Base-by-base conservation (phyloP, 345 rosid genomes). In the Citrus australasica region DNA sequence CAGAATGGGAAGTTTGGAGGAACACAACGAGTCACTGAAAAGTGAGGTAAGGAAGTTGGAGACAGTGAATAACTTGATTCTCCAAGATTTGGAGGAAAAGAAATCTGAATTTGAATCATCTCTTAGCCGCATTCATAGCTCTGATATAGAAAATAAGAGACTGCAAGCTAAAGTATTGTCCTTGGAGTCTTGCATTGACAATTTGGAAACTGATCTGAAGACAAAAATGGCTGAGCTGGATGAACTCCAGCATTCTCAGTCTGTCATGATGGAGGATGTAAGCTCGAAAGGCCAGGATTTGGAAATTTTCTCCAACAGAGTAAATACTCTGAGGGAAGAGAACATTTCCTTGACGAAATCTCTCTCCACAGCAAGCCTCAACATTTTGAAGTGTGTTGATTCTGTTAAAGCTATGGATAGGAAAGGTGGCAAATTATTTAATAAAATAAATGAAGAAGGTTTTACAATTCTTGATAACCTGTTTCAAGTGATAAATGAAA, bases 401-500 rank as follows among this genome's bases (percentile, higher is more conserved):
- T 78, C 81, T 3, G 66, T 80, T 66, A 82, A 79, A 70, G 73
- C 78, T 48, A 42, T 82, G 68, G 71, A 81, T 33, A 65, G 61
- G 69, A 74, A n/a, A n/a, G 33, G 48, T 74, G 59, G 66, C 77
- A 80, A 51, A 63, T 61, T 84, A 51, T 82, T 65, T 71, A 63
- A 78, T 74, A 59, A 33, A 55, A 53, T 82, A 68, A 83, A 77
- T 33, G 74, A 78, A 76, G 87, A 81, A 46, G 79, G 86, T 69
- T 62, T 84, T 73, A 76, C 61, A 58, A 74, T 86, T 35, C 78
- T 82, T 55, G 90, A 89, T 28, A 78, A 85, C 75, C 80, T 88
- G 87, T 80, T 90, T 35, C 77, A 78, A 56, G 86, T 86, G 81
- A 73, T 90, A 62, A 84, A 79, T 82, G 94, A 86, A 76, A 88